Base-by-base conservation (phyloP, 2,329 filamentous ascomycete genomes). In the Botryotinia calthae region DNA sequence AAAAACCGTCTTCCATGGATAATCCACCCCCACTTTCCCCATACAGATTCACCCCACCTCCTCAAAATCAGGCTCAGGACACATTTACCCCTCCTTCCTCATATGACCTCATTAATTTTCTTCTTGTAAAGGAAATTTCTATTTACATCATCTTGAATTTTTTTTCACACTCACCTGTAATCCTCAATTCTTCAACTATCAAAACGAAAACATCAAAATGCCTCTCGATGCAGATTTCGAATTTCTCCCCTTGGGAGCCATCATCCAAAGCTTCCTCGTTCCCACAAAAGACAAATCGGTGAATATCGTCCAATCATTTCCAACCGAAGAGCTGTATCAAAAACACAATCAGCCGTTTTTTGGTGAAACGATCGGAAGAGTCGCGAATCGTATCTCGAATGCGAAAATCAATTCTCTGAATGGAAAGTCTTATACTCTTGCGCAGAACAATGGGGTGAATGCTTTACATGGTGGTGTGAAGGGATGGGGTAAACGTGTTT, bases 251-350 rank as follows among this genome's bases (percentile, higher is more conserved):
- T 86, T 93, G 68, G 93, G 93, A 75, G 93, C 91, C 78, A 93
- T 93, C 81, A 91, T 96, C 81, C 90, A 98, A 81, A 88, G 92
- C 79, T 91, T 98, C 84, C 87, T 86, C 65, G 88, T 98, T 77
- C 91, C 87, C 74, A 85, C 88, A 81, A 69, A 69, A 51, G 34
- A 28, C 56, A 65, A 48, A 25, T 28, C 71, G 4, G 42, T 64
- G 9, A 96, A 98, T 84, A 96, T 99, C 76, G 95, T 98, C 34
- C 92, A 96, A 77, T 90, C 91, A 70, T 98, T 98, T 84, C 88
- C 92, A 28, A 90, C 87, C 22, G 88, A 92, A 70, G 89, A 92
- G 62, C 88, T 91, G 74, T 98, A 98, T 84, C 87, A 87, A 76
- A 84, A 88, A 77, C 85, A 95, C 85, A 95, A 96, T 84, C 84